Evolutionary conservation across 768 basidiomycete genomes (phyloP).

Genomic region (Mycena kentingensis): DNA sequence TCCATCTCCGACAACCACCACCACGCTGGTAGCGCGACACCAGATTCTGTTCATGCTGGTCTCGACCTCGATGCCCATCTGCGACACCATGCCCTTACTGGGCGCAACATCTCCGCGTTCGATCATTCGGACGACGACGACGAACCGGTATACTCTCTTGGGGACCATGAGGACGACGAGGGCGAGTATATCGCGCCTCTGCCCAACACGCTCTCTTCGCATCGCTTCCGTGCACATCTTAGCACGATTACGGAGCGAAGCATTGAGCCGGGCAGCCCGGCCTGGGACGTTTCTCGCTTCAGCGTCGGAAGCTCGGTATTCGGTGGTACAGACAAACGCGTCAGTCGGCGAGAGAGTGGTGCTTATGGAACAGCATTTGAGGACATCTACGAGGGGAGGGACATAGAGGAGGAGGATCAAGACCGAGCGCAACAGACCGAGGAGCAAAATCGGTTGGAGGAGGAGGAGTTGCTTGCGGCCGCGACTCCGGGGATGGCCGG

Average conservation of each 20-base stretch:
- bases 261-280: slow-evolving; percentile 9
- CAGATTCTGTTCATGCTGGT: slow-evolving; percentile 11
- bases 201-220: neutral
- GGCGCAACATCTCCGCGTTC: neutral
- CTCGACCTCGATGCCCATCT: slow-evolving; percentile 6
- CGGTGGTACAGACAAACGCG: neutral
- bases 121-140: neutral
- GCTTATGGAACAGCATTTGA: neutral
- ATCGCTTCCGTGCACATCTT: slow-evolving; percentile 7
- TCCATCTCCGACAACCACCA: neutral
- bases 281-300: slow-evolving; percentile 2
- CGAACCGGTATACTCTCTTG: neutral
- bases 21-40: neutral
- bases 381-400: slow-evolving; percentile 1
- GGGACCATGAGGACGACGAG: too few species aligned
- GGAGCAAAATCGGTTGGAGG: too few species aligned
- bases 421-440: too few species aligned
- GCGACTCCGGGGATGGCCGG: neutral
- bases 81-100: neutral
- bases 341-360: neutral
- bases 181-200: neutral
- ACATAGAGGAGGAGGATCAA: neutral
- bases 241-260: slow-evolving; percentile 20
- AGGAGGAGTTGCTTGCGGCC: neutral
- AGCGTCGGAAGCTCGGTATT: neutral